Conservation (phyloP, 148 eudicot genomes). For the Cornus kousa region DNA sequence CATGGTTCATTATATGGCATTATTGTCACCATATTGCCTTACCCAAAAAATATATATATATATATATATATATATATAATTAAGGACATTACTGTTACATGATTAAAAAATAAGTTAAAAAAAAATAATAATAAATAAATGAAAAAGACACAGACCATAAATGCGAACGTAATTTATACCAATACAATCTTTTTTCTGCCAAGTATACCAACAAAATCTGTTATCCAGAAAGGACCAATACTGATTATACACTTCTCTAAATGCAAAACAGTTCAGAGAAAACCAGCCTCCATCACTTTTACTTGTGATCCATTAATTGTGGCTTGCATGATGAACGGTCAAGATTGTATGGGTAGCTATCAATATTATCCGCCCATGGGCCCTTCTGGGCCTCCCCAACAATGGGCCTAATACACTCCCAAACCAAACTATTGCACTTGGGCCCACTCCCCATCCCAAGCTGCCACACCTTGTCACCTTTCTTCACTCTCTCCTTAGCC, state of each 20-base stretch:
- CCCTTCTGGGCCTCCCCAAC: constrained; percentile 55
- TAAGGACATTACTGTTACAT: too few relatives aligned
- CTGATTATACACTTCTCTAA: background rate
- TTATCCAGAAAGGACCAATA: background rate
- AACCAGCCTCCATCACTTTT: background rate
- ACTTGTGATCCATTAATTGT: background rate
- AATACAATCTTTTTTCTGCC: too few relatives aligned
- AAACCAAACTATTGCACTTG: constrained; percentile 60
- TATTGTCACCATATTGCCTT: too few relatives aligned
- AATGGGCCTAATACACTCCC: constrained; percentile 70
- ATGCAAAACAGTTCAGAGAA: too few relatives aligned
- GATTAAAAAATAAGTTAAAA: too few relatives aligned
- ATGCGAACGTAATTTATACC: background rate
- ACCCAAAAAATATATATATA: too few relatives aligned
- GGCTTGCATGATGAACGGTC: background rate
- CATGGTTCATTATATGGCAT: too few relatives aligned
- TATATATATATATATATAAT: too few relatives aligned
- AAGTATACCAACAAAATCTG: background rate
- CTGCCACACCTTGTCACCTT: constrained; percentile 69
- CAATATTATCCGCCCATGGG: constrained; percentile 63
- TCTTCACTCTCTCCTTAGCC: constrained; percentile 60
- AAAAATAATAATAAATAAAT: too few relatives aligned
- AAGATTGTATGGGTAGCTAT: constrained; percentile 34
- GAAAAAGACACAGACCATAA: background rate
- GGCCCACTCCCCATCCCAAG: constrained; percentile 79